Base-by-base conservation (phyloP, 371 early-diverging fungal species). In the Funneliformis caledonium region DNA sequence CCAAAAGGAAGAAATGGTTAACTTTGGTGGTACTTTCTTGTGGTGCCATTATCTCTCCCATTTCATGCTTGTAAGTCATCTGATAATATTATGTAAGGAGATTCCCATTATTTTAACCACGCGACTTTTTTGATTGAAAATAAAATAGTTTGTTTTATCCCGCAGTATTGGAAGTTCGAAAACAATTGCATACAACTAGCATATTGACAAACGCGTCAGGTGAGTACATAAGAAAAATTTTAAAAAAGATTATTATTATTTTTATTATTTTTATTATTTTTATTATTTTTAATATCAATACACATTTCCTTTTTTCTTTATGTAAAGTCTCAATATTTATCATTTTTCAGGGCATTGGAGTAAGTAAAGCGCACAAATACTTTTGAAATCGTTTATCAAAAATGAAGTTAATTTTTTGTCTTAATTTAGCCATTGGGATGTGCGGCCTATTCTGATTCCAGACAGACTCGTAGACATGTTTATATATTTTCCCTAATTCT, bases 361-460 rank as follows among this genome's bases (percentile, higher is more conserved):
- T 68, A 68, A 68, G 68, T 68, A 33, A 68, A 16, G 7, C 16
- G 14, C 33, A n/a, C 1, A 37, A 37, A 37, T 37, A 1, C 37
- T 37, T 37, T 37, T 37, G 37, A 37, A 37, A 2, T 37, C 37
- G 0, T 37, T 3, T 1, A 37, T 9, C 11, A 61, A 61, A 6
- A 6, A 26, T 22, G 7, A 26, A 22, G 8, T 37, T 12, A 11
- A 50, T 12, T 50, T n/a, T 47, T 72, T 70, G 10, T 70, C 12
- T 43, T n/a, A 19, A 42, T 31, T 33, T 33, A 72, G 72, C 92
- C 91, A 14, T 74, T 95, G 16, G 73, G 92, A 37, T 93, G 92
- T 91, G 93, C 92, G 26, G 88, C 90, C n/a, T 79, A 92, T 7
- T 91, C 94, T 0, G 95, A 95, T 82, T 72, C 83, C 8, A 86